Conservation (phyloP, 805 yeast genomes). For the Ogataea pignaliae region DNA sequence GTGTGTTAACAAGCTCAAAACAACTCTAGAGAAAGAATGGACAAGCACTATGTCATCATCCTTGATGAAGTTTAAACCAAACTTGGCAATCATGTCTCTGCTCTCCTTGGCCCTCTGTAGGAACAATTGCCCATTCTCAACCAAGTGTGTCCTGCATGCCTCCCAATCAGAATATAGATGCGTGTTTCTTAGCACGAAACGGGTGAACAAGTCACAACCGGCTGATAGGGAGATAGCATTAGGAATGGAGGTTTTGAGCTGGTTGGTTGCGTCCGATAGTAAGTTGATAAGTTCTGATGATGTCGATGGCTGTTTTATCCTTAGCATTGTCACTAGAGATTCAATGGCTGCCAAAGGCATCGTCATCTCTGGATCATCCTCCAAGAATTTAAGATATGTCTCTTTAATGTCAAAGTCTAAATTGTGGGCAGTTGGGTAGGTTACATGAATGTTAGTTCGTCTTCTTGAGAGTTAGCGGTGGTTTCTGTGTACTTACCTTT, state of each 20-base stretch:
- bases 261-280: conserved; percentile 70
- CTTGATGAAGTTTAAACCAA: conserved; percentile 82
- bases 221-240: conserved; percentile 93
- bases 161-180: conserved; percentile 94
- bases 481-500: too few species aligned
- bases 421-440: too few species aligned
- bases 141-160: conserved; percentile 79
- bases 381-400: conserved; percentile 73
- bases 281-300: conserved; percentile 87
- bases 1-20: conserved; percentile 63
- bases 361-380: conserved; percentile 93
- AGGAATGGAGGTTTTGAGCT: conserved; percentile 71
- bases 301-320: conserved; percentile 83
- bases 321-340: conserved; percentile 77
- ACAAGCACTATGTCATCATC: conserved; percentile 90
- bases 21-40: conserved; percentile 91
- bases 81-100: conserved; percentile 79
- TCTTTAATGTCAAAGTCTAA: conserved; percentile 70
- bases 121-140: conserved; percentile 89
- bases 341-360: conserved; percentile 99
- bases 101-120: conserved; percentile 89
- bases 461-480: neutral
- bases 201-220: conserved; percentile 93
- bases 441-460: too few species aligned
- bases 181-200: conserved; percentile 86